Evolutionary conservation across 148 eudicot species (phyloP).

Genomic region (Rheum nobile): DNA sequence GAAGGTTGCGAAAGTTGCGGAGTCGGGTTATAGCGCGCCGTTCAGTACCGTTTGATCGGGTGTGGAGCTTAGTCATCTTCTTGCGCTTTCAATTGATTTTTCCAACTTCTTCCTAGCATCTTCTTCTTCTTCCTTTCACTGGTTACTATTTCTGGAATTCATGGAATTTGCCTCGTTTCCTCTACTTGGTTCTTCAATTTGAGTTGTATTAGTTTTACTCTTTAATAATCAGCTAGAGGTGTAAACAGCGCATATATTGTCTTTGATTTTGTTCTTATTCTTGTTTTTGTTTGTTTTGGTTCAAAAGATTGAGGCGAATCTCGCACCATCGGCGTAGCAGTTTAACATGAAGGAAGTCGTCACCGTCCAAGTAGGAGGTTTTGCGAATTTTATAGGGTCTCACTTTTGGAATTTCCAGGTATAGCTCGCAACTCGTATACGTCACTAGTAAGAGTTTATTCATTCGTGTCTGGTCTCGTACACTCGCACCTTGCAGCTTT

Average conservation of each 20-base stretch:
- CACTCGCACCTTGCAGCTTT: neutral
- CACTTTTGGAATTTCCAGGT: constrained; percentile 99
- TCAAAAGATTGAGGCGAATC: neutral
- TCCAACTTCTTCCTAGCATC: neutral
- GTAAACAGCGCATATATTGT: neutral
- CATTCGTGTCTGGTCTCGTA: neutral
- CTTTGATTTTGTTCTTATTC: neutral
- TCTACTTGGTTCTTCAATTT: neutral
- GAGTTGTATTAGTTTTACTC: neutral
- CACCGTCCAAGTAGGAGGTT: constrained; percentile 71
- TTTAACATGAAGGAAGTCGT: constrained; percentile 61
- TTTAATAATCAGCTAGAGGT: neutral
- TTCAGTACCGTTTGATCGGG: neutral
- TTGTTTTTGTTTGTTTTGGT: neutral
- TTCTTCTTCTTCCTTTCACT: neutral
- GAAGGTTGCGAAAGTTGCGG: neutral
- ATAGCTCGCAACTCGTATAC: neutral
- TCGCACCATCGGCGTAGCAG: neutral
- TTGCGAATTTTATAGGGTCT: constrained; percentile 81
- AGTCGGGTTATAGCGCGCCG: neutral
- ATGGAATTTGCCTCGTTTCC: neutral
- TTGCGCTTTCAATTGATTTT: too few species aligned
- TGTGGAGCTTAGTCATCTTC: neutral
- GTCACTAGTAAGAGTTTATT: too few species aligned
- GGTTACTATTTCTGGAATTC: neutral